Evolutionary conservation across 495 filamentous ascomycete species (phyloP), one percentile per base, ranked within the genome.

Genomic region (Chaetomium cochliodes): DNA sequence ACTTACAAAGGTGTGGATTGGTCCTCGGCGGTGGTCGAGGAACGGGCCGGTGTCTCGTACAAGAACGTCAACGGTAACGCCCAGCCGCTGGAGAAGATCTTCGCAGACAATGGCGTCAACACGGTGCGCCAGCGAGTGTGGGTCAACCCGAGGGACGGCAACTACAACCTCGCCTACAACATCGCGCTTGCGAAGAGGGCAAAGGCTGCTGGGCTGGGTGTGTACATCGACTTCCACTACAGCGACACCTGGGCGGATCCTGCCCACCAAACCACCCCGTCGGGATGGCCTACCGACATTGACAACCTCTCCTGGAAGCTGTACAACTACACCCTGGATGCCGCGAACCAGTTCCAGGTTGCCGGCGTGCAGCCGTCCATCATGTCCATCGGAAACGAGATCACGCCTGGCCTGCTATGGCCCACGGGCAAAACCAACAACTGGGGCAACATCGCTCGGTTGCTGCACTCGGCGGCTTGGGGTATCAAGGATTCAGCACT

Each of bases 221-320:
- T 91, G 15, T 90, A 88, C 67, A 74, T 92, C 58, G 86, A 92
- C 72, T 75, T 92, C 62, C 88, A 92, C 75, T 86, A 85, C 63
- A 86, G 82, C 70, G 87, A 91, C 77, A 89, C 84, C 7, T 93
- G 82, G 81, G 79, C 77, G 9, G 75, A 80, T 44, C 74, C 77
- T 8, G 76, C 59, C 0, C 73, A 81, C 11, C 78, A 82, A 78
- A 74, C 76, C 7, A 85, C 81, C 4, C 87, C 87, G 2, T 77
- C 82, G 0, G 86, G 82, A 22, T 89, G 87, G 87, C 85, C 84
- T 2, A 82, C 77, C 1, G 79, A 78, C 55, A 81, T 88, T 65
- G 78, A 81, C 64, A 76, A 84, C 55, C 83, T 90, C 4, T 65
- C 83, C 16, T 82, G 82, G 79, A 80, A 85, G 70, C 71, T 90